phyloP scores from a whole-genome alignment of 805 yeast genomes.

The Kluyveromyces siamensis region DNA sequence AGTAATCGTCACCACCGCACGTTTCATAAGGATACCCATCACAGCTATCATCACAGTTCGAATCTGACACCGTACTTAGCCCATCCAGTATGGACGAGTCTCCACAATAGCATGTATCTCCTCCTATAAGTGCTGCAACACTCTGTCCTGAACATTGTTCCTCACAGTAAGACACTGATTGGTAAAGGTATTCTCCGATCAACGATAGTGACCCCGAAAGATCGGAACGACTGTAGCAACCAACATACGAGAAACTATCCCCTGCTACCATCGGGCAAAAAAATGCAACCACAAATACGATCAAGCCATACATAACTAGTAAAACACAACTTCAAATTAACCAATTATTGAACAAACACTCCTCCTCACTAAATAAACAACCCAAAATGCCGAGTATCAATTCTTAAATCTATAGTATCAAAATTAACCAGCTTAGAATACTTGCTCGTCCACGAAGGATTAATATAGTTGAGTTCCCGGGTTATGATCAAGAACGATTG shows the following conservation, averaged over 20 bases:
- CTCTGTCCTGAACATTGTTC: conserved; percentile 40
- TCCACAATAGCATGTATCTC: conserved; percentile 63
- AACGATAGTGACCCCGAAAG: conserved; percentile 20
- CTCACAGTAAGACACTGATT: conserved; percentile 51
- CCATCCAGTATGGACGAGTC: conserved; percentile 26
- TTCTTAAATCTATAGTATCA: too few species aligned
- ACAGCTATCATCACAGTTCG: conserved; percentile 41
- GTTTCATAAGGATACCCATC: conserved; percentile 50
- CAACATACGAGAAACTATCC: conserved; percentile 19
- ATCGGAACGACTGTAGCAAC: conserved; percentile 29
- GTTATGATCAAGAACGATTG: too few species aligned
- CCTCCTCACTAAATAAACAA: background rate
- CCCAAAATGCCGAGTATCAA: too few species aligned
- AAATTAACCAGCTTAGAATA: too few species aligned
- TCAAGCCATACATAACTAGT: background rate
- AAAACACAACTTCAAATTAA: background rate
- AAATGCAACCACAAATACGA: background rate
- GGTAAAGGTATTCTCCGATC: conserved; percentile 45
- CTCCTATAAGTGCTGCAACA: conserved; percentile 44
- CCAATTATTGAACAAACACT: background rate
- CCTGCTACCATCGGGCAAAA: conserved; percentile 1
- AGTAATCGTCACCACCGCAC: conserved; percentile 55
- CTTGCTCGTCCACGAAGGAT: background rate
- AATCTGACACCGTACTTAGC: conserved; percentile 27
- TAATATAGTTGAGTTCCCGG: too few species aligned